phyloP scores from a whole-genome alignment of 192 early-diverging fungal genomes.

The Gaertneriomyces semiglobifer region DNA sequence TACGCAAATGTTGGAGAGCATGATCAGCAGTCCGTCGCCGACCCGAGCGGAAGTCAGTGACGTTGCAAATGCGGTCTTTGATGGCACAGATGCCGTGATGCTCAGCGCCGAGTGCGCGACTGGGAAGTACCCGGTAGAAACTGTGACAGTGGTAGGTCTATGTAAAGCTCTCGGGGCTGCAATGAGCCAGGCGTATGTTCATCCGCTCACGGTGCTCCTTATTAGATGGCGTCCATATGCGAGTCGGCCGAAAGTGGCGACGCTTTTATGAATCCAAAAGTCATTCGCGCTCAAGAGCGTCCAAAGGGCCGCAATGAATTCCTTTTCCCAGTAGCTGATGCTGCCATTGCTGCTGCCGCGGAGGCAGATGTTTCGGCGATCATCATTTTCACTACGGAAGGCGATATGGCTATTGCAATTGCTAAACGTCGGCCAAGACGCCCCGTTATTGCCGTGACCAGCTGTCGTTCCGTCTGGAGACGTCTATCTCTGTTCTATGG shows the following conservation, averaged over 20 bases:
- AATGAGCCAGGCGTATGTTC: not conserved
- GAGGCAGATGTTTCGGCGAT: constrained; percentile 46
- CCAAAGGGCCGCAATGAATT: constrained; percentile 14
- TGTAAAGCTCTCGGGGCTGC: not conserved
- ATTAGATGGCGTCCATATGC: constrained; percentile 49
- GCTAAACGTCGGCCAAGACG: constrained; percentile 45
- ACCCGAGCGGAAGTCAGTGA: constrained; percentile 60
- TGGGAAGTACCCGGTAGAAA: constrained; percentile 51
- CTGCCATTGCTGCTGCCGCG: constrained; percentile 47
- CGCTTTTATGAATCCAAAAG: constrained; percentile 28
- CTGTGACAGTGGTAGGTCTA: constrained; percentile 43
- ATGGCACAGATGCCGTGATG: constrained; percentile 56
- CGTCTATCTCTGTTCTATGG: constrained; percentile 42
- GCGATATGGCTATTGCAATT: constrained; percentile 40
- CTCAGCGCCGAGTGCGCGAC: constrained; percentile 51
- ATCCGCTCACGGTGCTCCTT: not conserved
- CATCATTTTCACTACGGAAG: constrained; percentile 42
- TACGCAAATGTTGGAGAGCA: constrained; percentile 58
- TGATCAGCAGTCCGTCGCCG: constrained; percentile 51
- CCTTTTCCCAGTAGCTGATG: constrained; percentile 50
- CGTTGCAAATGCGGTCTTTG: constrained; percentile 59
- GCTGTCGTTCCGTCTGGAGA: constrained; percentile 38
- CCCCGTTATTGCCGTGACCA: constrained; percentile 49
- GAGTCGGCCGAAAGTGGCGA: constrained; percentile 39
- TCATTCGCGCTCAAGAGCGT: constrained; percentile 5